A percentile compares a stretch with the other conserved stretches of the same genome.
phyloP scores from a whole-genome alignment of 371 early-diverging fungal genomes.

The Lichtheimia corymbifera region DNA sequence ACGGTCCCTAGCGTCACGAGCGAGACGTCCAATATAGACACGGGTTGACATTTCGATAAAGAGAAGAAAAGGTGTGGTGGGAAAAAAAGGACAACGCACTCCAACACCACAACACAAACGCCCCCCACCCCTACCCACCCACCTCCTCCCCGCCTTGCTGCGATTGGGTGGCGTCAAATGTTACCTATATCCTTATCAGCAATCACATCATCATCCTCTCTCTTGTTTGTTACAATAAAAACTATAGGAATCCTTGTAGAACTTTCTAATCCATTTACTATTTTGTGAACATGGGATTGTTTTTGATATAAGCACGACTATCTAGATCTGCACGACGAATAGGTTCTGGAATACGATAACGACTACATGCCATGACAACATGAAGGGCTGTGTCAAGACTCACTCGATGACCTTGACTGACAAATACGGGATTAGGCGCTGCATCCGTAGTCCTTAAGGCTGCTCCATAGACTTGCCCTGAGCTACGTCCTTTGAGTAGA shows the following conservation, averaged over 20 bases:
- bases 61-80: slow-evolving; percentile 2
- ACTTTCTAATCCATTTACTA: too few relatives aligned
- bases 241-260: too few relatives aligned
- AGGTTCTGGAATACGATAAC: slow-evolving; percentile 87
- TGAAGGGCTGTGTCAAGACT: slow-evolving; percentile 67
- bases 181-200: too few relatives aligned
- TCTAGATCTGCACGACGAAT: slow-evolving; percentile 83
- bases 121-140: too few relatives aligned
- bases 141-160: too few relatives aligned
- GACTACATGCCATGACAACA: slow-evolving; percentile 63
- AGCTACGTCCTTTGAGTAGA: slow-evolving; percentile 38
- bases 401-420: slow-evolving; percentile 82
- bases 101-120: background rate
- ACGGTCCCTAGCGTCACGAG: slow-evolving; percentile 67
- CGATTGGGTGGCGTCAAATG: too few relatives aligned
- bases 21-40: slow-evolving; percentile 73
- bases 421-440: slow-evolving; percentile 82
- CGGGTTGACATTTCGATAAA: slow-evolving; percentile 36
- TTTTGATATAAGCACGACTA: slow-evolving; percentile 45
- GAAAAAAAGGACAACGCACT: slow-evolving; percentile 3
- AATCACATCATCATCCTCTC: too few relatives aligned
- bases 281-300: background rate
- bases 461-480: slow-evolving; percentile 63
- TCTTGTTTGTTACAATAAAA: too few relatives aligned
- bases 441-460: slow-evolving; percentile 46